Conservation (phyloP, 495 filamentous ascomycete genomes). For the Penicillium maclennaniae region DNA sequence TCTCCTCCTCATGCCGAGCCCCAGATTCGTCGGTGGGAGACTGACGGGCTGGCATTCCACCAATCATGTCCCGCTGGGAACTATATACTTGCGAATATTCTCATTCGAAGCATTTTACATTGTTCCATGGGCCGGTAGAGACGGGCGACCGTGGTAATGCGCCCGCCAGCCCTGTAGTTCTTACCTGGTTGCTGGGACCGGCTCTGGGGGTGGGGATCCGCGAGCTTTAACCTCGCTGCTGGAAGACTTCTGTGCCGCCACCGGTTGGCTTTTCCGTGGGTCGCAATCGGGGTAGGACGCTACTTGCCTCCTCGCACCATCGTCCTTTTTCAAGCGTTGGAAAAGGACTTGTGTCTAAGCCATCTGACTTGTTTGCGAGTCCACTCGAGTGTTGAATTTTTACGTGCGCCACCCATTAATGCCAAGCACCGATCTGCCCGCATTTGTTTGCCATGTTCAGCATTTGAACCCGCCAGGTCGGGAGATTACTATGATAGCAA, state of each 20-base stretch:
- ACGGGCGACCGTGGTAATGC: neutral
- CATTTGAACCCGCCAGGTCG: too few relatives aligned
- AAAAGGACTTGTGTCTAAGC: neutral
- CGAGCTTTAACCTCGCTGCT: neutral
- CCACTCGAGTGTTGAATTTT: neutral
- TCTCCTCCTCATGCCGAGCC: neutral
- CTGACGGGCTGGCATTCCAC: neutral
- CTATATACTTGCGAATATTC: neutral
- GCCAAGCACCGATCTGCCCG: neutral
- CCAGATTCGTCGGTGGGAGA: too few relatives aligned
- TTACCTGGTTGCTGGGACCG: constrained; percentile 23
- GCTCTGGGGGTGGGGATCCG: constrained; percentile 14
- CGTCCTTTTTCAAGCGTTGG: neutral
- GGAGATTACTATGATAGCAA: too few relatives aligned
- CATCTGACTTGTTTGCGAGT: neutral
- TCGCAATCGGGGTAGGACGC: neutral
- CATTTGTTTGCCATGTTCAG: too few relatives aligned
- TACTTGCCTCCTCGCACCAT: neutral
- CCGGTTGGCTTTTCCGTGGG: neutral
- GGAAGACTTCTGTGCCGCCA: neutral
- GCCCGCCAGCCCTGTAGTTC: constrained; percentile 3
- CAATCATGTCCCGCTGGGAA: neutral
- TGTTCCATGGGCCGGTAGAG: neutral
- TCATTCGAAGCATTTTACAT: neutral
- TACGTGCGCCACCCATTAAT: neutral